Percentiles rank a stretch among this genome's conserved stretches.
Conservation (phyloP, 1,284 basidiomycete species). For the Boletus semigastroideus region DNA sequence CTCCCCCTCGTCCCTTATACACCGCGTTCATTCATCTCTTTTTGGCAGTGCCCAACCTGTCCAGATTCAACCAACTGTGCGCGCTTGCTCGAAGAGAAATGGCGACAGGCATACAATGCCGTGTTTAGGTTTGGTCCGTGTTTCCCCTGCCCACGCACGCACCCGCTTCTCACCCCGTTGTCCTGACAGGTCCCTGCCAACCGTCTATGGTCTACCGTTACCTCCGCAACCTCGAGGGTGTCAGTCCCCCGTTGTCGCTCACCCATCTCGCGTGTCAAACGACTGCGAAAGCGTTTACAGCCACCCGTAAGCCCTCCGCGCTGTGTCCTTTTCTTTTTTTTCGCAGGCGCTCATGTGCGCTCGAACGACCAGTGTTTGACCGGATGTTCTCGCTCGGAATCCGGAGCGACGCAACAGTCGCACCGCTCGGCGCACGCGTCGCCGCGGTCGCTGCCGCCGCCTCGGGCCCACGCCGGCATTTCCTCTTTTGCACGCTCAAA, state of each 20-base stretch:
- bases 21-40: neutral
- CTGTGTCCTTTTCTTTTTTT: too few species aligned
- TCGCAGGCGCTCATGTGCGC: too few species aligned
- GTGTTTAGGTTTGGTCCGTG: slow-evolving; percentile 81
- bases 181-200: slow-evolving; percentile 66
- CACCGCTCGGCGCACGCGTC: slow-evolving; percentile 60
- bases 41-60: slow-evolving; percentile 71
- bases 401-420: slow-evolving; percentile 63
- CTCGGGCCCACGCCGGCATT: slow-evolving; percentile 73
- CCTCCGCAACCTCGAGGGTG: slow-evolving; percentile 77
- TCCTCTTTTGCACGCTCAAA: slow-evolving; percentile 75
- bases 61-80: slow-evolving; percentile 81
- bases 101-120: slow-evolving; percentile 83
- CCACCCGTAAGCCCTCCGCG: slow-evolving; percentile 58
- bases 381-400: slow-evolving; percentile 87
- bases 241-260: slow-evolving; percentile 76
- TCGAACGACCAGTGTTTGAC: slow-evolving; percentile 70
- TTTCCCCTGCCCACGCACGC: neutral
- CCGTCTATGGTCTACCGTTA: slow-evolving; percentile 90
- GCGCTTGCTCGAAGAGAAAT: slow-evolving; percentile 89
- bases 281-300: slow-evolving; percentile 82
- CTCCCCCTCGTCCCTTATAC: neutral
- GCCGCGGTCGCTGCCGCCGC: slow-evolving; percentile 59
- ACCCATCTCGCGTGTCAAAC: slow-evolving; percentile 86
- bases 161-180: slow-evolving; percentile 1